Base-by-base conservation (phyloP, 208 protist species). In the Kentomonas sorsogonicus region DNA sequence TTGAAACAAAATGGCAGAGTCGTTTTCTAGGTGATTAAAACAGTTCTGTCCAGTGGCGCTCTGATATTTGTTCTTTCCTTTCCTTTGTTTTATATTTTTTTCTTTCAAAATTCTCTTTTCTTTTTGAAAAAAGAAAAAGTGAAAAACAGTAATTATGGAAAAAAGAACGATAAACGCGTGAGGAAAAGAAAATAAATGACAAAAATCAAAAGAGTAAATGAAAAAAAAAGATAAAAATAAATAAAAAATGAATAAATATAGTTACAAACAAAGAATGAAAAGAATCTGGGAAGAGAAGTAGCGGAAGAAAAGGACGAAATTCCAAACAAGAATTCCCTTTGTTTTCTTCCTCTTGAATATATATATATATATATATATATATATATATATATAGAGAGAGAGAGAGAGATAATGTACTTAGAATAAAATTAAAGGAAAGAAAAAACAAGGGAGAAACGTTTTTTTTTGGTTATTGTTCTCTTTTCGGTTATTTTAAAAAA, bases 271-370 rank as follows among this genome's bases (percentile, higher is more conserved):
- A 20, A 27, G 23, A 20, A 45, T n/a, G n/a, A n/a, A n/a, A n/a
- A n/a, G n/a, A n/a, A n/a, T n/a, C n/a, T n/a, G 26, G 25, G 34
- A 47, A 46, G 30, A 30, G 31, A 58, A 55, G 46, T 16, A 58
- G 68, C 15, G 68, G 38, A 60, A 25, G 64, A 30, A 52, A 63
- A 57, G n/a, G 34, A 2, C 36, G 23, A 54, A 20, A 36, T 27
- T 45, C 27, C 40, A 27, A 31, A 26, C 18, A 2, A 33, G 16
- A 38, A 16, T 45, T 30, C 2, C 9, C 34, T 30, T 10, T 22
- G 47, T 55, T 53, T 34, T 34, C 23, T 52, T 58, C 27, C 39
- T 63, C 27, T 31, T 43, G 1, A 40, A 53, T 23, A 52, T n/a
- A 25, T n/a, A n/a, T n/a, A n/a, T n/a, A n/a, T n/a, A n/a, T n/a